Evolutionary conservation across 805 yeast genomes (phyloP).

Genomic region (Wickerhamomyces sydowiorum): DNA sequence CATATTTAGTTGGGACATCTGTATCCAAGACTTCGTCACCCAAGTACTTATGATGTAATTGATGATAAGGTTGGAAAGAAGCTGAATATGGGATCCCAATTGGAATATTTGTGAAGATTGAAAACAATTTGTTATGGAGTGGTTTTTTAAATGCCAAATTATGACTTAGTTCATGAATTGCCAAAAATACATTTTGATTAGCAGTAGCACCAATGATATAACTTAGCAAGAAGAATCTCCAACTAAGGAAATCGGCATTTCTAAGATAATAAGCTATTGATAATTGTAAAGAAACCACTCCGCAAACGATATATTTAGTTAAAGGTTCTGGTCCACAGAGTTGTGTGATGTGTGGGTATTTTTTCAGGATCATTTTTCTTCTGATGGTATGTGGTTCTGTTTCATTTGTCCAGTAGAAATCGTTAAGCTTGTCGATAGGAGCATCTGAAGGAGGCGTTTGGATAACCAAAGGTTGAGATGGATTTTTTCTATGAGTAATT

Average conservation of each 20-base stretch:
- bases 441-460: constrained; percentile 27
- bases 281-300: constrained; percentile 67
- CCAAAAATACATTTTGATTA: constrained; percentile 77
- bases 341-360: constrained; percentile 74
- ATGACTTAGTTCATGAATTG: constrained; percentile 85
- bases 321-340: constrained; percentile 82
- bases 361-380: constrained; percentile 65
- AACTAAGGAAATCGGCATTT: constrained; percentile 44
- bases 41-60: constrained; percentile 82
- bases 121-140: constrained; percentile 66
- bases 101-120: constrained; percentile 75
- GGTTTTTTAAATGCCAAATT: constrained; percentile 81
- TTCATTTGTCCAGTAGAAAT: constrained; percentile 80
- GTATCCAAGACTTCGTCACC: constrained; percentile 85
- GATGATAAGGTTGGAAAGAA: constrained; percentile 81
- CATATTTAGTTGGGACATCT: constrained; percentile 78
- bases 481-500: constrained; percentile 23
- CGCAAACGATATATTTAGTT: constrained; percentile 69
- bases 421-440: constrained; percentile 36
- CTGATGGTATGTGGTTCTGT: constrained; percentile 77
- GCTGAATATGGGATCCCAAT: constrained; percentile 91
- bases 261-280: constrained; percentile 56
- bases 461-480: constrained; percentile 15
- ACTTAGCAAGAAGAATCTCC: constrained; percentile 55
- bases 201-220: constrained; percentile 83